Evolutionary conservation across 2,329 filamentous ascomycete species (phyloP).

Genomic region (Penicillium sp.): DNA sequence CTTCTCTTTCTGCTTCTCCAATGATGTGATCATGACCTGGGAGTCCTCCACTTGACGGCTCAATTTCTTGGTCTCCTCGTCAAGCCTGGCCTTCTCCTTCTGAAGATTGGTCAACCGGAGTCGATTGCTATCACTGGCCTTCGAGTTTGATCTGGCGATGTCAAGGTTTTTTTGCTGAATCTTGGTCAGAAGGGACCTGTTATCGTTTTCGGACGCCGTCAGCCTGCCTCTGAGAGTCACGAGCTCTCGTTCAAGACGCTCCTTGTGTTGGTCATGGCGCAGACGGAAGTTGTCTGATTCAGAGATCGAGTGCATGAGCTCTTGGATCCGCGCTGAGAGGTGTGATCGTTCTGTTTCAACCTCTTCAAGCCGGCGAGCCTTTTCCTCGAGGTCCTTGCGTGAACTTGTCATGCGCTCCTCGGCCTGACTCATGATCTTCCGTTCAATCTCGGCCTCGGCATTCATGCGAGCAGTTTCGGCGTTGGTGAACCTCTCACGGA

Average conservation of each 20-base stretch:
- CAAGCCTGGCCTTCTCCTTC: conserved; percentile 75
- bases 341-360: conserved; percentile 75
- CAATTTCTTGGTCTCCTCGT: conserved; percentile 78
- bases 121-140: conserved; percentile 78
- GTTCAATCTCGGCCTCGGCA: conserved; percentile 77
- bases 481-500: conserved; percentile 78
- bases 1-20: conserved; percentile 95
- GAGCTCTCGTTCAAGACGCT: conserved; percentile 85
- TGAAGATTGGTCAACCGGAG: conserved; percentile 73
- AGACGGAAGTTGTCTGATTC: conserved; percentile 86
- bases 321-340: conserved; percentile 76
- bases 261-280: conserved; percentile 90
- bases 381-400: conserved; percentile 74
- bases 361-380: conserved; percentile 71
- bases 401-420: conserved; percentile 76
- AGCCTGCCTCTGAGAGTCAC: conserved; percentile 87
- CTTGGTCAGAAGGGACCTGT: conserved; percentile 91
- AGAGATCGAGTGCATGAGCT: conserved; percentile 79
- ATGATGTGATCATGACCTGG: conserved; percentile 74
- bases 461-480: conserved; percentile 82
- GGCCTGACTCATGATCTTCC: conserved; percentile 71
- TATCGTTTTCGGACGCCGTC: conserved; percentile 92
- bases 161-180: conserved; percentile 96
- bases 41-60: conserved; percentile 81
- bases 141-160: conserved; percentile 84